A percentile compares a stretch with the other conserved stretches of the same genome.
Evolutionary conservation across 345 rosid species (phyloP).

Genomic region (Adansonia digitata): DNA sequence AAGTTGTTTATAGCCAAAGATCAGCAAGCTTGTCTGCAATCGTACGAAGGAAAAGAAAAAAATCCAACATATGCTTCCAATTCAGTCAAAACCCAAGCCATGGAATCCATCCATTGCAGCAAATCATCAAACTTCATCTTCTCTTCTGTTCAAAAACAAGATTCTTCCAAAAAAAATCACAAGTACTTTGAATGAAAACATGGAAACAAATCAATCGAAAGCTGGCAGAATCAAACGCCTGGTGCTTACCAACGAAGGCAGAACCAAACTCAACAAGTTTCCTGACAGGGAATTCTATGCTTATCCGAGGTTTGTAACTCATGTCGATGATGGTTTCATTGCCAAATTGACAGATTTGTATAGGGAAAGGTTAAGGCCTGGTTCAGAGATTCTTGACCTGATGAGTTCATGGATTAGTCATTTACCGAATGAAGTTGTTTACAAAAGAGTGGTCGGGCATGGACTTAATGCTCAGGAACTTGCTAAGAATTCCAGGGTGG

Average conservation of each 20-base stretch:
- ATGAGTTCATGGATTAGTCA: slow-evolving; percentile 98
- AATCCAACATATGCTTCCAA: slow-evolving; percentile 28
- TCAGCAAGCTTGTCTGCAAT: background rate
- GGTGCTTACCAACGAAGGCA: slow-evolving; percentile 59
- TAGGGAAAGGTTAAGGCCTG: slow-evolving; percentile 53
- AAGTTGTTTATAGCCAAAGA: background rate
- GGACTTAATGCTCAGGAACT: slow-evolving; percentile 95
- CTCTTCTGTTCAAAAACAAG: slow-evolving; percentile 19
- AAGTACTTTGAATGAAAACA: slow-evolving; percentile 27
- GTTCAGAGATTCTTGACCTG: slow-evolving; percentile 64
- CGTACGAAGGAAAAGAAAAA: background rate
- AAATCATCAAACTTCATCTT: slow-evolving; percentile 7
- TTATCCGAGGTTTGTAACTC: slow-evolving; percentile 77
- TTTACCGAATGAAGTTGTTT: slow-evolving; percentile 56
- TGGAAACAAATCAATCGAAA: slow-evolving; percentile 31
- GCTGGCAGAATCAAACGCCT: slow-evolving; percentile 64
- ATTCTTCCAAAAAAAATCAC: slow-evolving; percentile 20
- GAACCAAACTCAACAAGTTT: slow-evolving; percentile 51
- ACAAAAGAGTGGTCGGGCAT: slow-evolving; percentile 79
- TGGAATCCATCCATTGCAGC: slow-evolving; percentile 19
- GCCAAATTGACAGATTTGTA: slow-evolving; percentile 59
- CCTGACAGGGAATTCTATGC: slow-evolving; percentile 72
- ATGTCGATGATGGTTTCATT: slow-evolving; percentile 74
- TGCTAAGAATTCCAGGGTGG: slow-evolving; percentile 59
- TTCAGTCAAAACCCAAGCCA: slow-evolving; percentile 24